A percentile compares a stretch with the other conserved stretches of the same genome.
Evolutionary conservation across 306 rosid species (phyloP).

Genomic region (Cucurbita ficifolia): DNA sequence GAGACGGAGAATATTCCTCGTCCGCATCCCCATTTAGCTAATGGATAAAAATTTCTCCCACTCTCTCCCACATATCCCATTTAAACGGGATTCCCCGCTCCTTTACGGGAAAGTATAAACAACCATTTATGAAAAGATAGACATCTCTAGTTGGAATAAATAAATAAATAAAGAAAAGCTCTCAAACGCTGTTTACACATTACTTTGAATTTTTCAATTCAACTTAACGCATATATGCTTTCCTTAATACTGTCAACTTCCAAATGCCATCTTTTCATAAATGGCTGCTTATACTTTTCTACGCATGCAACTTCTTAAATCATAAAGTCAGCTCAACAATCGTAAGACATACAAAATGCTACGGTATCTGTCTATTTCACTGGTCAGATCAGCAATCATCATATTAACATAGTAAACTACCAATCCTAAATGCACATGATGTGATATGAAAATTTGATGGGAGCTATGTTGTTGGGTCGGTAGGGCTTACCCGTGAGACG

Average conservation of each 20-base stretch:
- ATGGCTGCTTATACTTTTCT: constrained; percentile 5
- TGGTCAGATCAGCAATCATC: background rate
- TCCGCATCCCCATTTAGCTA: no score
- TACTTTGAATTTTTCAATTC: background rate
- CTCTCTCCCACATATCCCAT: no score
- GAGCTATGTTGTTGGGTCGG: background rate
- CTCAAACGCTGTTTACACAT: background rate
- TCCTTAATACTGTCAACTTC: background rate
- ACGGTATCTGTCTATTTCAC: background rate
- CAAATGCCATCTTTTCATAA: background rate
- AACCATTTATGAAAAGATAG: no score
- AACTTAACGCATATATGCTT: background rate
- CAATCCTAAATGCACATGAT: background rate
- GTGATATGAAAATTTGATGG: background rate
- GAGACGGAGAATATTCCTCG: no score
- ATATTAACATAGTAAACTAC: background rate
- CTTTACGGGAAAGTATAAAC: no score
- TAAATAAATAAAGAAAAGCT: background rate
- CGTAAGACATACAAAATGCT: background rate
- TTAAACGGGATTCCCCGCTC: no score
- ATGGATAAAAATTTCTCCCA: no score
- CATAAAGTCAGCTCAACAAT: background rate
- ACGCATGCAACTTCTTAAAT: background rate
- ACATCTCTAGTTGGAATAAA: background rate
- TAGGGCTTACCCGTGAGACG: background rate